Base-by-base conservation (phyloP, 2,329 filamentous ascomycete species). In the Cryoendolithus antarcticus region DNA sequence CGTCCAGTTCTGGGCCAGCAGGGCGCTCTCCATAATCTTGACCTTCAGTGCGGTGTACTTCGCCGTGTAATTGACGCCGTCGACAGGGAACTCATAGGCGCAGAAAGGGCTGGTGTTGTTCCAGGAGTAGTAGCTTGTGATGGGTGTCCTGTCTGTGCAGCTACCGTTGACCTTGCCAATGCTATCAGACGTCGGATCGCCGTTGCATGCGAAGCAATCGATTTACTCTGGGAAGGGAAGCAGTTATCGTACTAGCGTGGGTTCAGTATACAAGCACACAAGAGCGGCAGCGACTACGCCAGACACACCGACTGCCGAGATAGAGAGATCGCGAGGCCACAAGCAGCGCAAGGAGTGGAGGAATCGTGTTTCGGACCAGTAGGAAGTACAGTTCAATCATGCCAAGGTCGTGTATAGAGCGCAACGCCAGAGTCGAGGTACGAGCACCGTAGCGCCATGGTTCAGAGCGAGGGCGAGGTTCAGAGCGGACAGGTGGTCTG, bases 1-100 rank as follows among this genome's bases (percentile, higher is more conserved):
- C 9, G 53, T 51, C 4, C 59, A 52, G 30, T 57, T 49, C 7
- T 57, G 52, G 1, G 45, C 47, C 2, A 55, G 47, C 9, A 52
- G 34, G 30, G 49, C 49, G 6, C 46, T 41, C 9, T 43, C 34
- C 48, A 52, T 52, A 36, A 42, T 47, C 15, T 38, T 34, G 39
- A 41, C 50, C 15, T 42, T 40, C 19, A 33, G n/a, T 4, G 45
- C 42, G n/a, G 48, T 49, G 34, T 45, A 40, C 30, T 39, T 41
- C 6, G 41, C 34, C 11, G 40, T 45, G 32, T 46, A 49, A 34
- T 49, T 38, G 39, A 45, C 35, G 30, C 45, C 47, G 13, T 44
- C 41, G 6, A 42, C 37, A 2, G 41, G 41, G 30, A 43, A 40
- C n/a, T 43, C 38, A 24, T 41, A 41, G 10, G 39, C 39, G 21